Percentiles rank a stretch among this genome's conserved stretches.
Conservation (phyloP, 2,329 filamentous ascomycete genomes). For the Blastomyces silverae region DNA sequence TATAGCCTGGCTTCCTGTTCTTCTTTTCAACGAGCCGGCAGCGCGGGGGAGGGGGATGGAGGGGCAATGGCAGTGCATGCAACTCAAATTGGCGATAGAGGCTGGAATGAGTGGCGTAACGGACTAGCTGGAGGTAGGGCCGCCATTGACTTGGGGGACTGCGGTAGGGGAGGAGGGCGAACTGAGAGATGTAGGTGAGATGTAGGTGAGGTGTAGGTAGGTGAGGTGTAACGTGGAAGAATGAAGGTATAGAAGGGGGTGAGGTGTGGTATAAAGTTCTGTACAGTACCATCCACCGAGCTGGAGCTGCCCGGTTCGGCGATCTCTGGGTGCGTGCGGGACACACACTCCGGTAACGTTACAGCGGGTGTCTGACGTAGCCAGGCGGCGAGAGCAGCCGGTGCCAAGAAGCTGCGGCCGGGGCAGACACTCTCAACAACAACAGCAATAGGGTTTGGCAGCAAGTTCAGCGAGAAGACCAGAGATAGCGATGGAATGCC, state of each 20-base stretch:
- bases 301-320: slow-evolving; percentile 1
- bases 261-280: not conserved
- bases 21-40: slow-evolving; percentile 23
- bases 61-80: not conserved
- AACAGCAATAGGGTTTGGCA: not conserved
- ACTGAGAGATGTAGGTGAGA: not conserved
- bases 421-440: too few relatives aligned
- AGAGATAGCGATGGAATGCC: not conserved
- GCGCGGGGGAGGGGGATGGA: slow-evolving; percentile 24
- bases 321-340: not conserved
- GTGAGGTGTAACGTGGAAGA: not conserved
- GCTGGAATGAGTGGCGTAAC: slow-evolving; percentile 7
- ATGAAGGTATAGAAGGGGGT: not conserved
- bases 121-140: not conserved
- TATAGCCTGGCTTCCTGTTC: not conserved
- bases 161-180: not conserved
- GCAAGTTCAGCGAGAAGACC: not conserved
- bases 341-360: too few relatives aligned
- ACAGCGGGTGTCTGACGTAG: slow-evolving; percentile 18
- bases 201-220: not conserved
- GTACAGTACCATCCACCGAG: not conserved
- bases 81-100: slow-evolving; percentile 18
- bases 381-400: slow-evolving; percentile 12
- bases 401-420: not conserved
- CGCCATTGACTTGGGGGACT: slow-evolving; percentile 13